phyloP scores from a whole-genome alignment of 2,329 filamentous ascomycete genomes.

The Davidsoniella neocaledoniae region DNA sequence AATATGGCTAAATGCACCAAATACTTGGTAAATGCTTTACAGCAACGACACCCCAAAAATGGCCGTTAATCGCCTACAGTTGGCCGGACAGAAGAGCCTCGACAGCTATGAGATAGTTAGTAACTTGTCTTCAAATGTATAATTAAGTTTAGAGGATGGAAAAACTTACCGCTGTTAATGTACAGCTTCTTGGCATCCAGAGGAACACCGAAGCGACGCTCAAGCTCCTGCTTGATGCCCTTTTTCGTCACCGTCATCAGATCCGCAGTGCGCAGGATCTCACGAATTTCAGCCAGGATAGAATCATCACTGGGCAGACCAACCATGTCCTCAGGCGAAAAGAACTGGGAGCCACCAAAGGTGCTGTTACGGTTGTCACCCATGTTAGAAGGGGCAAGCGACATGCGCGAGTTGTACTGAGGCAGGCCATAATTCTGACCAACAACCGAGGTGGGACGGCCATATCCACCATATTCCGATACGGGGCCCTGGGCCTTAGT shows the following conservation, averaged over 20 bases:
- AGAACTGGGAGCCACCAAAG: conserved; percentile 41
- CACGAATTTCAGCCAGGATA: conserved; percentile 80
- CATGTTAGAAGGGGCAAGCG: conserved; percentile 61
- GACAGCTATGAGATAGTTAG: conserved; percentile 32
- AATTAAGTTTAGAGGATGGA: neutral
- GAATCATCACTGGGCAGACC: conserved; percentile 77
- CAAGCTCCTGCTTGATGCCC: conserved; percentile 84
- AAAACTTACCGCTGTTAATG: conserved; percentile 70
- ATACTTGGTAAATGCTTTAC: neutral
- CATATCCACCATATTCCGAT: conserved; percentile 56
- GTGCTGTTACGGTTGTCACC: conserved; percentile 41
- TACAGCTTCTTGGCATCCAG: conserved; percentile 81
- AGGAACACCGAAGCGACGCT: conserved; percentile 72
- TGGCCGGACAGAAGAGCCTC: conserved; percentile 66
- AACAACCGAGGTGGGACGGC: conserved; percentile 27
- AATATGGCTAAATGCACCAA: neutral
- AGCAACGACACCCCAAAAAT: neutral
- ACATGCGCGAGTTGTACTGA: conserved; percentile 49
- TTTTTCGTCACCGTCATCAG: conserved; percentile 99
- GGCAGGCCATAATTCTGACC: conserved; percentile 17
- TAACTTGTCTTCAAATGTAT: neutral
- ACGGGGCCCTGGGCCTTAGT: conserved; percentile 56
- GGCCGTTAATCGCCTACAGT: conserved; percentile 29
- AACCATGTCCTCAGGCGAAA: conserved; percentile 49
- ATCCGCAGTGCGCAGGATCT: conserved; percentile 81